Percentiles rank a stretch among this genome's conserved stretches.
Evolutionary conservation across 176 grass and related monocot species (phyloP).

Genomic region (Lolium perenne): DNA sequence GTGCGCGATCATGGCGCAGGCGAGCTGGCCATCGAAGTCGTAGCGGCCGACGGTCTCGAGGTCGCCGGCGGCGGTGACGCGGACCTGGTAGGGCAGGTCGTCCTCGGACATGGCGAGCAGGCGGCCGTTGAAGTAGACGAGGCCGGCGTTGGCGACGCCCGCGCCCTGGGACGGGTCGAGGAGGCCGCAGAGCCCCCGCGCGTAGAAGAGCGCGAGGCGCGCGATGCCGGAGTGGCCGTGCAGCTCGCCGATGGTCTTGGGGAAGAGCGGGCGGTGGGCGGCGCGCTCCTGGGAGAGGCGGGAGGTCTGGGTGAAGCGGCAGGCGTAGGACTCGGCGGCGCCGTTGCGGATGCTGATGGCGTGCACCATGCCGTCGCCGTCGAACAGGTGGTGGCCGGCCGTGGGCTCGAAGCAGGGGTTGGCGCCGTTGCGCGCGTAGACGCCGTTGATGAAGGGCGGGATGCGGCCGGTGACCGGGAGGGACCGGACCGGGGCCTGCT

Average conservation of each 20-base stretch:
- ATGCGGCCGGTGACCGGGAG: slow-evolving; percentile 62
- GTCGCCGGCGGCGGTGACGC: slow-evolving; percentile 55
- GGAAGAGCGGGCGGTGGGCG: slow-evolving; percentile 54
- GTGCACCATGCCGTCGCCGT: slow-evolving; percentile 96
- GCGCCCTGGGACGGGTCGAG: slow-evolving; percentile 66
- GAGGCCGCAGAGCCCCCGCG: slow-evolving; percentile 60
- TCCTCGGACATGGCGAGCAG: slow-evolving; percentile 99
- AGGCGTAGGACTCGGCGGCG: slow-evolving; percentile 69
- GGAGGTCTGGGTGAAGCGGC: slow-evolving; percentile 77
- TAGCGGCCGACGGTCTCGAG: slow-evolving; percentile 57
- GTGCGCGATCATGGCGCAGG: slow-evolving; percentile 77
- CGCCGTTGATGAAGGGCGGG: slow-evolving; percentile 71
- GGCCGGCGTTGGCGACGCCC: slow-evolving; percentile 90
- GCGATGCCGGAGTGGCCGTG: slow-evolving; percentile 86
- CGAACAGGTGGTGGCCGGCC: slow-evolving; percentile 86
- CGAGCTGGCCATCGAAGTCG: slow-evolving; percentile 82
- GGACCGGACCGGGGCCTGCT: slow-evolving; percentile 42
- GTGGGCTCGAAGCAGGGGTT: slow-evolving; percentile 71
- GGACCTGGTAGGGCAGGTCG: slow-evolving; percentile 85
- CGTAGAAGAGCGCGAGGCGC: slow-evolving; percentile 69
- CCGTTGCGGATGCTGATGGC: slow-evolving; percentile 66
- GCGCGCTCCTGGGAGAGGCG: slow-evolving; percentile 63
- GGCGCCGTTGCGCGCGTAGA: slow-evolving; percentile 86
- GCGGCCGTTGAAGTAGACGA: slow-evolving; percentile 77
- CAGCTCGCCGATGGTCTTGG: slow-evolving; percentile 95